Percentiles rank a stretch among this genome's conserved stretches.
phyloP scores from a whole-genome alignment of 2,329 filamentous ascomycete genomes.

The Aurifilum marmelostoma region DNA sequence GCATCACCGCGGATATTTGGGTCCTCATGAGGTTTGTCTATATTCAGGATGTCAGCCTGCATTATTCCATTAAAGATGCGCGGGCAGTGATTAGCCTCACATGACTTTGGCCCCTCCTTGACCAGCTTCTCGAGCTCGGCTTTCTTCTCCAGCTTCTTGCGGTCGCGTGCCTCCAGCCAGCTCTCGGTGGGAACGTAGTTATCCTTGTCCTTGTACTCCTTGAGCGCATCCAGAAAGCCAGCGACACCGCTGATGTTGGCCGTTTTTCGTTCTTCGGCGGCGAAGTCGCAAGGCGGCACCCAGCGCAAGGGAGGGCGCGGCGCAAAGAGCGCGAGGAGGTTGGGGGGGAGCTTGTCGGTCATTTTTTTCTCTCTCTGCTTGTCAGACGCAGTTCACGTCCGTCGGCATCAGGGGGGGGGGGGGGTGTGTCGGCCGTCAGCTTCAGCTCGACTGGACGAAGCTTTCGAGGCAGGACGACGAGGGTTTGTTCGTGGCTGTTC shows the following conservation, averaged over 20 bases:
- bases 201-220: conserved; percentile 78
- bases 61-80: background rate
- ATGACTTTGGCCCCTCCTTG: conserved; percentile 66
- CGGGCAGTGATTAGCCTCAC: conserved; percentile 46
- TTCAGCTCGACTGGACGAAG: background rate
- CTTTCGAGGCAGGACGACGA: background rate
- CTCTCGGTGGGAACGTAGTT: conserved; percentile 84
- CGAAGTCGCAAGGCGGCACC: conserved; percentile 79
- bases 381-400: conserved; percentile 33
- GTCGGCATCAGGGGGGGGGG: background rate
- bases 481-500: background rate
- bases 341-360: conserved; percentile 95
- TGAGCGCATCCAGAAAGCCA: conserved; percentile 71
- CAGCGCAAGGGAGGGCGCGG: conserved; percentile 90
- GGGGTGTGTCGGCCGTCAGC: background rate
- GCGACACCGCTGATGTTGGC: conserved; percentile 73
- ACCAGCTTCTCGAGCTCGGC: conserved; percentile 65
- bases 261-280: conserved; percentile 81
- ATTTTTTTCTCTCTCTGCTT: conserved; percentile 74
- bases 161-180: conserved; percentile 86
- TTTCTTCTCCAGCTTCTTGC: conserved; percentile 80
- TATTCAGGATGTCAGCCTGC: conserved; percentile 32
- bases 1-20: conserved; percentile 89
- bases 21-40: conserved; percentile 83
- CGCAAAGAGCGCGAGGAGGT: conserved; percentile 91